These are phyloP conservation scores for Hypoxylon sp. DNA, from an alignment of 2,329 filamentous ascomycete species.

Conservation along the genomic window DNA sequence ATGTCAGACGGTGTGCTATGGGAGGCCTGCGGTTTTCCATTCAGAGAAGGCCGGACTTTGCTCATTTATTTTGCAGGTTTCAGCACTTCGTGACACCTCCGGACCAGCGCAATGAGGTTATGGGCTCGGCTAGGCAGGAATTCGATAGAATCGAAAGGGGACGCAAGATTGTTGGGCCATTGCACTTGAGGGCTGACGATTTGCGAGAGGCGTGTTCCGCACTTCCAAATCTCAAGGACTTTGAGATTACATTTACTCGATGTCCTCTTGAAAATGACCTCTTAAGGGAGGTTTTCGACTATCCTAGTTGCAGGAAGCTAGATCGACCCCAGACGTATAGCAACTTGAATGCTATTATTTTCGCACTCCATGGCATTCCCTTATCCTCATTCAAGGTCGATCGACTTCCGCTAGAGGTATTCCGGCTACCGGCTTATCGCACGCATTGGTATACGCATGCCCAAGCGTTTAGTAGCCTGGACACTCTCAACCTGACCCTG, in stretches of 20 bases:
- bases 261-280: slow-evolving; percentile 59
- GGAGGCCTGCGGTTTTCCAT: background rate
- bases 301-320: slow-evolving; percentile 59
- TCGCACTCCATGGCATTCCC: slow-evolving; percentile 56
- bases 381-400: slow-evolving; percentile 60
- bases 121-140: slow-evolving; percentile 57
- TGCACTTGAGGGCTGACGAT: slow-evolving; percentile 56
- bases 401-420: slow-evolving; percentile 61
- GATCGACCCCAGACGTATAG: slow-evolving; percentile 58
- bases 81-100: slow-evolving; percentile 58
- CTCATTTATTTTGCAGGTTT: slow-evolving; percentile 48
- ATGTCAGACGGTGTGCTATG: slow-evolving; percentile 23
- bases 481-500: slow-evolving; percentile 58
- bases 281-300: slow-evolving; percentile 57
- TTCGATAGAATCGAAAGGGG: slow-evolving; percentile 57
- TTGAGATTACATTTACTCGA: slow-evolving; percentile 60
- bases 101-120: slow-evolving; percentile 56
- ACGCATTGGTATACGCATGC: slow-evolving; percentile 61
- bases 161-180: slow-evolving; percentile 55
- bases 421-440: slow-evolving; percentile 57
- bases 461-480: slow-evolving; percentile 59
- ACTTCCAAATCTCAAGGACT: slow-evolving; percentile 59
- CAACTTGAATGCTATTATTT: slow-evolving; percentile 59
- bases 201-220: slow-evolving; percentile 59
- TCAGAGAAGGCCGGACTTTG: slow-evolving; percentile 24